Percentiles rank a stretch among this genome's conserved stretches.
Conservation (phyloP, 140 eudicot genomes). For the Anethum foeniculum region DNA sequence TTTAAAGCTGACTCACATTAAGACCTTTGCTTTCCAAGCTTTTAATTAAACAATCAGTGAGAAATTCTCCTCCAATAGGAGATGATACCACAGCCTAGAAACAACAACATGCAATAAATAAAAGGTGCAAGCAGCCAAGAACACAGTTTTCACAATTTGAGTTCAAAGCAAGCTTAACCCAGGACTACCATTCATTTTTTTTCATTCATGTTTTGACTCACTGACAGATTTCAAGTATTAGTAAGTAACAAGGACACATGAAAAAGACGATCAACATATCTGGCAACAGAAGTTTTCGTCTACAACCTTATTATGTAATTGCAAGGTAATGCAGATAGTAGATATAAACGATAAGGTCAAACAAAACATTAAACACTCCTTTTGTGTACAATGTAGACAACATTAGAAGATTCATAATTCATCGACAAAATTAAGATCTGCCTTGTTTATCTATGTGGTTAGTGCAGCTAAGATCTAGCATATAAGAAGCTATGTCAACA, state of each 20-base stretch:
- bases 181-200: neutral
- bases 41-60: slow-evolving; percentile 81
- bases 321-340: neutral
- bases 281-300: neutral
- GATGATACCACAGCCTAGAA: slow-evolving; percentile 86
- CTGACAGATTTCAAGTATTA: neutral
- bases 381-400: neutral
- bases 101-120: slow-evolving; percentile 15
- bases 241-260: neutral
- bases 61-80: slow-evolving; percentile 93
- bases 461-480: neutral
- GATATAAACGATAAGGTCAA: neutral
- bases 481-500: neutral
- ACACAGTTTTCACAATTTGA: neutral
- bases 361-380: no score
- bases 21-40: slow-evolving; percentile 94
- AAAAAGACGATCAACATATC: neutral
- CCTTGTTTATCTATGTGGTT: neutral
- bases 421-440: neutral
- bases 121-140: neutral
- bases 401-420: neutral
- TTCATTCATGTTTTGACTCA: neutral
- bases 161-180: neutral
- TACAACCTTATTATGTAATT: neutral
- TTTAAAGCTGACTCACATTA: slow-evolving; percentile 38